A percentile compares a stretch with the other conserved stretches of the same genome.
Evolutionary conservation across 1,139 yeast species (phyloP).

Genomic region (Yamadazyma diddensiae): DNA sequence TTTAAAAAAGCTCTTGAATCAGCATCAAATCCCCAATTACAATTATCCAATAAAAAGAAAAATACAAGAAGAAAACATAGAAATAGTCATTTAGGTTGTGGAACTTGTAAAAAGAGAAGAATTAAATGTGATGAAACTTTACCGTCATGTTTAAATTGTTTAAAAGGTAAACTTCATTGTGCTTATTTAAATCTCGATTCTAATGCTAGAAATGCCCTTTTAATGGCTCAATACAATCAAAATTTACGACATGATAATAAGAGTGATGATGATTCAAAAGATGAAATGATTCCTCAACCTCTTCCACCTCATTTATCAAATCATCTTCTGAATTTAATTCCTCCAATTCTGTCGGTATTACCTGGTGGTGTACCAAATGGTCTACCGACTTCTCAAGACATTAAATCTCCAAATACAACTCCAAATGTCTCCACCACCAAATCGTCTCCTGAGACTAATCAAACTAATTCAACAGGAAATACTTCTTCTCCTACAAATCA

Average conservation of each 20-base stretch:
- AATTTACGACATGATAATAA: constrained; percentile 33
- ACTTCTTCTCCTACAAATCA: background rate
- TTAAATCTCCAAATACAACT: background rate
- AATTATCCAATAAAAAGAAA: constrained; percentile 25
- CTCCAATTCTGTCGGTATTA: constrained; percentile 7
- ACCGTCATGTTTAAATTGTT: constrained; percentile 60
- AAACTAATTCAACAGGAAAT: background rate
- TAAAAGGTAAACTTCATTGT: constrained; percentile 55
- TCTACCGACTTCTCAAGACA: background rate
- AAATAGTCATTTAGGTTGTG: constrained; percentile 63
- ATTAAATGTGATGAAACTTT: constrained; percentile 66
- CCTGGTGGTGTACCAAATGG: constrained; percentile 3
- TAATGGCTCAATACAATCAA: constrained; percentile 52
- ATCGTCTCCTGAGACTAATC: constrained; percentile 1
- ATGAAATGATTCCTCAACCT: background rate
- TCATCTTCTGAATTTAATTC: constrained; percentile 5
- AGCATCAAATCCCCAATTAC: constrained; percentile 17
- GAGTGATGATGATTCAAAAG: constrained; percentile 14
- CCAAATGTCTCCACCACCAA: background rate
- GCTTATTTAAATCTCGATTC: constrained; percentile 52
- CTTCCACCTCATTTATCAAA: background rate
- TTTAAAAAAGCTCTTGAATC: constrained; percentile 16
- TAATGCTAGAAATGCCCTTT: constrained; percentile 47
- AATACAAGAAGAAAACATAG: constrained; percentile 59
- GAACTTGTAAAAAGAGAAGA: constrained; percentile 63